Base-by-base conservation (phyloP, 1,284 basidiomycete species). In the Irpex lacteus region DNA sequence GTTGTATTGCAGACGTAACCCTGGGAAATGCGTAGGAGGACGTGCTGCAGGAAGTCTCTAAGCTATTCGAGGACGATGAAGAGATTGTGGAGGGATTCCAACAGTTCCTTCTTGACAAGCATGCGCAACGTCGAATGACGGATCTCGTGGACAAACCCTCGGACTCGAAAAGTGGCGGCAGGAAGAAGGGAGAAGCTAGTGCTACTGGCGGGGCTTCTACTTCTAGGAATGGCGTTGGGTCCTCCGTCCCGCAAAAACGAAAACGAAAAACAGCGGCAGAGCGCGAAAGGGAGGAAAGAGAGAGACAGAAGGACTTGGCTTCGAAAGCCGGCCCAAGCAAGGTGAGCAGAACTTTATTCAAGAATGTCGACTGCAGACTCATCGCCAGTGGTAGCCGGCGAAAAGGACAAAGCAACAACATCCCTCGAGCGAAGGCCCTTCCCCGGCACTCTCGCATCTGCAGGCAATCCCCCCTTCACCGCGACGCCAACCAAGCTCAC, bases 61-160 rank as follows among this genome's bases (percentile, higher is more conserved):
- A 84, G 61, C 82, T 98, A 5, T 97, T 98, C 80, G 89, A 91
- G 69, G 89, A 94, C 70, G 92, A 91, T 1, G 93, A 94, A 1
- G 96, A 98, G 74, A 81, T 98, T 13, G 85, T 95, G 57, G 88
- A 90, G 65, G 96, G 97, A 73, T 98, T 98, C 75, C 90, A 92
- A 68, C 88, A 96, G 68, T 98, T 98, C 78, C 84, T 98, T 72
- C 95, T 95, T 1, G 93, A 92, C 68, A 80, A 81, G 68, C 80
- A 79, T 56, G 81, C 82, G 60, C 78, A 79, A 63, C 72, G 82
- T 59, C 75, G 84, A 19, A 84, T 85, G 65, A 69, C 71, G 21
- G 70, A 69, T 61, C 68, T 69, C 19, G 72, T 26, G 8, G 11
- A 56, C 13, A 26, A 36, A 18, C 7, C 11, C 54, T 34, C 54